Evolutionary conservation across 495 filamentous ascomycete genomes (phyloP), one percentile per base, ranked within the genome.

Genomic region (Cercophora newfieldiana): DNA sequence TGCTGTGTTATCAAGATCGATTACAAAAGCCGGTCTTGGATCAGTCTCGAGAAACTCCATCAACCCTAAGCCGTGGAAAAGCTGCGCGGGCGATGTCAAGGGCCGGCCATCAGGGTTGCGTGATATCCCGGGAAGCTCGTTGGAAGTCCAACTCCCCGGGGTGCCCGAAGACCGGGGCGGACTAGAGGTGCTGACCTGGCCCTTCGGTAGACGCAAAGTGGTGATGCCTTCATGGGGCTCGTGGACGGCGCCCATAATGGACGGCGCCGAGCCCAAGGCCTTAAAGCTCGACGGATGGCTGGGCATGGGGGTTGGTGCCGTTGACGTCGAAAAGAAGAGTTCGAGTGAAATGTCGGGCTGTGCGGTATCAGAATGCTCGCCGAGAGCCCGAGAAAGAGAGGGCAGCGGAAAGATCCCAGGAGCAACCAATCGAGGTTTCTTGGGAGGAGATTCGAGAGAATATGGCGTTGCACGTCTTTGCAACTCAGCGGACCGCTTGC

Each of bases 1-100:
- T n/a, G 71, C 69, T 6, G 78, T 65, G 64, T 88, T 85, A 30
- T 72, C 78, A 8, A 89, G 75, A 65, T 92, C 89, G 18, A 91
- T 75, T 60, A 91, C 81, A 68, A 92, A 91, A 7, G 87, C 89
- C 22, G 88, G 88, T 25, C 89, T 76, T 29, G 87, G 83, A 67
- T 91, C 89, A 58, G 86, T 83, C 56, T 92, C 89, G 54, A 91
- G 71, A 25, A 91, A 74, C 75, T 91, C 89, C 22, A 85, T 68
- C 7, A 90, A 76, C 10, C 87, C 88, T 63, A 91, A 78, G 51
- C 79, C 80, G 24, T 79, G 79, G 8, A 91, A 78, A 22, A 84
- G 70, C 50, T 85, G 79, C 26, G 84, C 61, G 25, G 73, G 67
- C 10, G 82, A 76, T 2, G 74, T 61, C 47, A 70, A 74, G 2